Evolutionary conservation across 768 basidiomycete genomes (phyloP).

Genomic region (Hericium rajendrae): DNA sequence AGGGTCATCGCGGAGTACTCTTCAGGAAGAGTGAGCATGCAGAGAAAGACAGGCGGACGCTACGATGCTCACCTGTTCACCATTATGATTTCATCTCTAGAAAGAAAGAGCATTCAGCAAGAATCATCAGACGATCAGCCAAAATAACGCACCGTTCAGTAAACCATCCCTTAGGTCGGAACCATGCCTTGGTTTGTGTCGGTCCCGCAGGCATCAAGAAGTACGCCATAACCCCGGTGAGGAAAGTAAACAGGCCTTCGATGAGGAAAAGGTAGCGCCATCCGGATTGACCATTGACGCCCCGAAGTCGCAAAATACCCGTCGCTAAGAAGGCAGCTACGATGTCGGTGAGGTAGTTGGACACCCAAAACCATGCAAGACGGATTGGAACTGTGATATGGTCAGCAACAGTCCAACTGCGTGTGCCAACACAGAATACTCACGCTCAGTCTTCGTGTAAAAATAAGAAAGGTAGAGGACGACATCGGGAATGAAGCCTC

Average conservation of each 20-base stretch:
- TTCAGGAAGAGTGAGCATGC: neutral
- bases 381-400: slow-evolving; percentile 42
- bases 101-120: neutral
- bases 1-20: slow-evolving; percentile 56
- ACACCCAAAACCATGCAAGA: slow-evolving; percentile 63
- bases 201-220: slow-evolving; percentile 54
- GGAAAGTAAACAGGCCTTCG: slow-evolving; percentile 42
- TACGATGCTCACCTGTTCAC: slow-evolving; percentile 35
- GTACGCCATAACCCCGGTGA: slow-evolving; percentile 41
- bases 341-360: slow-evolving; percentile 45
- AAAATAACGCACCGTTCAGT: slow-evolving; percentile 33
- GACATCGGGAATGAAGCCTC: slow-evolving; percentile 56
- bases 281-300: slow-evolving; percentile 41
- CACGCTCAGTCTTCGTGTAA: slow-evolving; percentile 48
- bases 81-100: slow-evolving; percentile 53
- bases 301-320: slow-evolving; percentile 47
- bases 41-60: neutral
- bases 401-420: neutral
- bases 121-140: neutral
- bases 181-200: slow-evolving; percentile 53
- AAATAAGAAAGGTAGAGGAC: slow-evolving; percentile 60
- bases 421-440: slow-evolving; percentile 13
- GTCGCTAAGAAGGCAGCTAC: slow-evolving; percentile 55
- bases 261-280: slow-evolving; percentile 54
- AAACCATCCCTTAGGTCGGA: slow-evolving; percentile 58